Evolutionary conservation across 192 early-diverging fungal genomes (phyloP).

Genomic region (Diversispora epigaea): DNA sequence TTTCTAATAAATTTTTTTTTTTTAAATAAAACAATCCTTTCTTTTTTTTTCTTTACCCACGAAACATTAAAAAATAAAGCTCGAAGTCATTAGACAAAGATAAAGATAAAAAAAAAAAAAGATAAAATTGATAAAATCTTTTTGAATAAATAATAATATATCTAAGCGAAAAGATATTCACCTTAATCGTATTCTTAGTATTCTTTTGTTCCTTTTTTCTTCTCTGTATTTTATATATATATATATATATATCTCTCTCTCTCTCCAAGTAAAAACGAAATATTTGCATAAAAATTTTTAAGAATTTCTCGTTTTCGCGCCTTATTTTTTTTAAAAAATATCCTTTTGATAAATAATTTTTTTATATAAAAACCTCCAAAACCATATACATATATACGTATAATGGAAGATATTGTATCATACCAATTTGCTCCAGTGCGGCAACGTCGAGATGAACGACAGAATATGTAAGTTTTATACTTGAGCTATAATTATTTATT

Average conservation of each 20-base stretch:
- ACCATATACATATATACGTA: neutral
- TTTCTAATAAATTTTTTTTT: conserved; percentile 42
- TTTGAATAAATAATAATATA: too few relatives aligned
- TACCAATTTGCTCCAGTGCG: conserved; percentile 49
- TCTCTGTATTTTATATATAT: too few relatives aligned
- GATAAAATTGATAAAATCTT: too few relatives aligned
- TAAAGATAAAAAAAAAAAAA: too few relatives aligned
- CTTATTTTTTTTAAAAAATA: neutral
- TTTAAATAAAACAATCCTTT: conserved; percentile 43
- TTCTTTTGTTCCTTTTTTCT: too few relatives aligned
- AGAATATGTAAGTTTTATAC: conserved; percentile 41
- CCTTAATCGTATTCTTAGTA: too few relatives aligned
- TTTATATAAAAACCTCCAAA: neutral
- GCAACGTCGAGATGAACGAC: conserved; percentile 44
- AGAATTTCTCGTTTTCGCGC: neutral
- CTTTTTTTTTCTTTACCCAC: neutral
- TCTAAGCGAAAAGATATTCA: too few relatives aligned
- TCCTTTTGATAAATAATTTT: neutral
- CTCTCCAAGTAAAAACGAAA: too few relatives aligned
- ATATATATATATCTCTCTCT: too few relatives aligned
- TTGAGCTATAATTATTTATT: neutral
- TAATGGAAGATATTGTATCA: conserved; percentile 45
- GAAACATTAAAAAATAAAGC: neutral
- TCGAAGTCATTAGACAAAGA: neutral
- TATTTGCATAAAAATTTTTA: too few relatives aligned